A percentile compares a stretch with the other conserved stretches of the same genome.
Evolutionary conservation across 768 basidiomycete species (phyloP).

Genomic region (Boletus tylopilopsis): DNA sequence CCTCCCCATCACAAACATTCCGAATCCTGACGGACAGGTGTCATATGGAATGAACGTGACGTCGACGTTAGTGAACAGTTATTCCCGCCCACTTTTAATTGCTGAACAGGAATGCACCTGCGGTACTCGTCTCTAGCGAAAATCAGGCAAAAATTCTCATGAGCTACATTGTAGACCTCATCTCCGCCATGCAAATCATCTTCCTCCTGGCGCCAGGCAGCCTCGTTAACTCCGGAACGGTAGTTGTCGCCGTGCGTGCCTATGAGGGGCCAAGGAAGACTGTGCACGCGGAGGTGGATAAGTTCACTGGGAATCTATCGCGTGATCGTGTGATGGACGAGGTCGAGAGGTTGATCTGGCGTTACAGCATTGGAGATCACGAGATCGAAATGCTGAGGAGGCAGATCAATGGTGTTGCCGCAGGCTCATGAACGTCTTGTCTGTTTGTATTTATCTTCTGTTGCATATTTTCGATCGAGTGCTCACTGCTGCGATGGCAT

Average conservation of each 20-base stretch:
- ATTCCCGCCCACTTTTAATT: neutral
- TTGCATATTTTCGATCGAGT: no score
- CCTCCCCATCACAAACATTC: neutral
- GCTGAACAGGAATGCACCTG: neutral
- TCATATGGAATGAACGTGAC: neutral
- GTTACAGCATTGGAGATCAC: constrained; percentile 5
- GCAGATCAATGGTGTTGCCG: no score
- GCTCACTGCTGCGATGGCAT: no score
- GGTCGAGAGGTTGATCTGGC: constrained; percentile 14
- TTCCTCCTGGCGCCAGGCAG: neutral
- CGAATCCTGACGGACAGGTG: neutral
- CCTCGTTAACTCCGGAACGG: neutral
- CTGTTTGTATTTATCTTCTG: no score
- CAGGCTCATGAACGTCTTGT: no score
- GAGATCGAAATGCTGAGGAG: no score
- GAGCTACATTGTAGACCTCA: constrained; percentile 11
- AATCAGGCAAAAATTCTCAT: constrained; percentile 12
- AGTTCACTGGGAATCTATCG: neutral
- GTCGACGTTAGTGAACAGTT: constrained; percentile 4
- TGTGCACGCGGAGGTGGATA: neutral
- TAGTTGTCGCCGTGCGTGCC: neutral
- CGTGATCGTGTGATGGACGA: constrained; percentile 10
- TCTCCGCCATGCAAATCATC: constrained; percentile 14
- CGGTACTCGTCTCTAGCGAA: neutral
- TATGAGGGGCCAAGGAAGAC: neutral